Percentiles rank a stretch among this genome's conserved stretches.
Evolutionary conservation across 768 basidiomycete genomes (phyloP).

Genomic region (Lentinus tigrinus): DNA sequence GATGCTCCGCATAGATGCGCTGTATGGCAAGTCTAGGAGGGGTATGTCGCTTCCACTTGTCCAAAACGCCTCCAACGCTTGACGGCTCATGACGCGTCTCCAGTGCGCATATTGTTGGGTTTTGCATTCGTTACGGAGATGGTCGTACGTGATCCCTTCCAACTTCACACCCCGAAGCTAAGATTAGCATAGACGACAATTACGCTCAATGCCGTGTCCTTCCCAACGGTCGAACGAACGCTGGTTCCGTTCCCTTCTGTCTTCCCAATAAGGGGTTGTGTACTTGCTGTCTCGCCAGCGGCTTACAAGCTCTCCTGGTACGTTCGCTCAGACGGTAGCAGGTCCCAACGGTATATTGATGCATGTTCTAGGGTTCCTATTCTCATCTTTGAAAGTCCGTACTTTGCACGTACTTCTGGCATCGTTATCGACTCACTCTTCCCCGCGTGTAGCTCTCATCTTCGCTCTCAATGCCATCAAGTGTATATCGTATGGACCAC

Average conservation of each 20-base stretch:
- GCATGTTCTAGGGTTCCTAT: constrained; percentile 8
- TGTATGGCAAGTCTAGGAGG: constrained; percentile 12
- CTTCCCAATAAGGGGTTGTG: constrained; percentile 14
- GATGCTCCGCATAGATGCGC: constrained; percentile 19
- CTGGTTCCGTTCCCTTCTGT: constrained; percentile 6
- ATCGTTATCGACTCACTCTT: not conserved
- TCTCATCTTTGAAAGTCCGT: constrained; percentile 15
- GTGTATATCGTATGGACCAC: constrained; percentile 16
- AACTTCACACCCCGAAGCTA: not conserved
- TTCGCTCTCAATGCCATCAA: constrained; percentile 15
- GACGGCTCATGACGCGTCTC: not conserved
- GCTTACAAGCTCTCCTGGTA: constrained; percentile 9
- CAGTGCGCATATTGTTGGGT: not conserved
- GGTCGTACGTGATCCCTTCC: not conserved
- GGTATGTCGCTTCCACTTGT: not conserved
- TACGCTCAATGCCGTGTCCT: not conserved
- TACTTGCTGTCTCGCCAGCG: not conserved
- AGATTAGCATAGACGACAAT: not conserved
- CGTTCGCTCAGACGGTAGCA: too few relatives aligned
- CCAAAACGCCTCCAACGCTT: not conserved
- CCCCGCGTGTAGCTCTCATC: constrained; percentile 7
- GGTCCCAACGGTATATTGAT: too few relatives aligned
- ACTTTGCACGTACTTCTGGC: too few relatives aligned
- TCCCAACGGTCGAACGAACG: not conserved
- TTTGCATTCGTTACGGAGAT: not conserved